Evolutionary conservation across 2,329 filamentous ascomycete genomes (phyloP), one percentile per base, ranked within the genome.

Genomic region (Arthroderma sp.): DNA sequence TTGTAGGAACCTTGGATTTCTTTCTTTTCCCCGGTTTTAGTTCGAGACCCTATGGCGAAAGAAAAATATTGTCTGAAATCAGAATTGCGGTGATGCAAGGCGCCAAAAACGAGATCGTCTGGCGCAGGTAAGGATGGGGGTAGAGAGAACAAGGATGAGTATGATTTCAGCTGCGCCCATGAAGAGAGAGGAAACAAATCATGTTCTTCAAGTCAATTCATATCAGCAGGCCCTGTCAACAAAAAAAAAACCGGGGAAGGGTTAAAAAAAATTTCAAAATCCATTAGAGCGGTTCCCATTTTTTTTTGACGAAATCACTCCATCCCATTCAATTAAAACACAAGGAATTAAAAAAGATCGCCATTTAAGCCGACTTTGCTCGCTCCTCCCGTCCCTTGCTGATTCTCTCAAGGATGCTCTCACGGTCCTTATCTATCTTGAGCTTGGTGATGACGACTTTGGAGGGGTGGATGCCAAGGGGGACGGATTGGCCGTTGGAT

Each of bases 401-500:
- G 40, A 67, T 64, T 54, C 69, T 64, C 55, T 66, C 65, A 40
- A 71, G 59, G 50, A 71, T 66, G 50, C 63, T 61, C 60, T 72
- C 68, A 53, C 68, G 63, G 56, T 71, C 68, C 62, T 71, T 72
- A 56, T 72, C 67, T 73, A 95, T 78, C 84, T 96, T 94, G 70
- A 96, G 80, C 81, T 95, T 95, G 75, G 83, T 94, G 77, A 98
- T 84, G 75, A 94, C 82, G 59, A 94, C 86, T 73, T 96, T 96
- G 73, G 84, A 93, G 63, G 91, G 83, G 73, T 89, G 84, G 72
- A 98, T 81, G 70, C 86, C 86, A 66, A 96, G 77, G 54, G 89
- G 89, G 47, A 96, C 88, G 67, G 80, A 84, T 77, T 95, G 88
- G 73, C 91, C 89, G 69, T 87, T 91, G 69, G 80, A 83, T 83